Evolutionary conservation across 2,329 filamentous ascomycete species (phyloP), one percentile per base, ranked within the genome.

Genomic region (Penicillium sp.): DNA sequence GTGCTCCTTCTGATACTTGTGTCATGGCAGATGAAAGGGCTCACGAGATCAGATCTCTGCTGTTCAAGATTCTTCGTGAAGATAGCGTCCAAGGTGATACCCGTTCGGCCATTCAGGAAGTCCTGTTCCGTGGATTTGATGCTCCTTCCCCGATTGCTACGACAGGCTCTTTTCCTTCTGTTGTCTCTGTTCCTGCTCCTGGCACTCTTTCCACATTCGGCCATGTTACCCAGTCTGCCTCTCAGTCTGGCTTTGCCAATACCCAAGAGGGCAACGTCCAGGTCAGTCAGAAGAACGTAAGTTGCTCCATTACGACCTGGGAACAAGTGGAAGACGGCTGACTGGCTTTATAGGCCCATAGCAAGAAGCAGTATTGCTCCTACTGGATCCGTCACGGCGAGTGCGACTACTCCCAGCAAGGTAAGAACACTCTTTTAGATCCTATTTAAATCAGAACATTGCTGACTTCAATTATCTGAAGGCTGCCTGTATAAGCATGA

Each of bases 401-500:
- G 41, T 96, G 92, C 69, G 88, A 88, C 56, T 96, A 90, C 70
- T 85, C 82, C 3, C 89, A 95, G 69, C 86, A 92, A 65, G 91
- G 73, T 70, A 61, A 49, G 64, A 52, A 9, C 7, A 16, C 18
- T 42, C 23, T 6, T 16, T 42, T 9, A n/a, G 5, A 5, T 7
- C 24, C 1, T 7, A 26, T 42, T 28, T 10, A 38, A 6, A 45
- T 10, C 5, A 21, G 16, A 12, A 21, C 15, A 15, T 47, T 31
- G 47, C 52, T 51, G 42, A 56, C 24, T 10, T 24, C 6, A 18
- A 1, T 39, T n/a, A 6, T 18, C 10, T 42, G n/a, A 42, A 75
- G 73, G 92, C 0, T 96, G 92, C 75, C 85, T 86, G 59, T 96
- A 85, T 77, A 93, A 91, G 74, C 92, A 96, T 69, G 89, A 94